Conservation (phyloP, 306 rosid genomes). For the Inga oerstediana region DNA sequence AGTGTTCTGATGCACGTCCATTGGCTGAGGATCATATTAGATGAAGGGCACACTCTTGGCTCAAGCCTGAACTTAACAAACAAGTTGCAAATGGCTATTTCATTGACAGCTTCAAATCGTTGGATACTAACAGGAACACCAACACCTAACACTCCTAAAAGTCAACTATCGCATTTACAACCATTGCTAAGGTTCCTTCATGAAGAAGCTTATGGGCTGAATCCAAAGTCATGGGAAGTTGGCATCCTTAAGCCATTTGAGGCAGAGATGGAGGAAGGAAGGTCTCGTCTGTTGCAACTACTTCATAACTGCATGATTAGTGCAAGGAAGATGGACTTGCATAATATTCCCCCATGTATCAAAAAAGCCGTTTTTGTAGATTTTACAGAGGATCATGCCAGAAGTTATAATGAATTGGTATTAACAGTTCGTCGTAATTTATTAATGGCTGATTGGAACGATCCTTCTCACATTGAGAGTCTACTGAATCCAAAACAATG, state of each 20-base stretch:
- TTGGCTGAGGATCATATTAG: conserved; percentile 92
- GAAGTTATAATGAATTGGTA: conserved; percentile 88
- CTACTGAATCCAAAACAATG: conserved; percentile 90
- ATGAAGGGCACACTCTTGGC: conserved; percentile 99
- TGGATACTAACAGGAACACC: conserved; percentile 99
- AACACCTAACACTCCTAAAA: conserved; percentile 94
- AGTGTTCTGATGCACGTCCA: conserved; percentile 85
- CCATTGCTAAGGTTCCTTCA: conserved; percentile 94
- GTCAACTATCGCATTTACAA: conserved; percentile 92
- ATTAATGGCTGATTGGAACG: conserved; percentile 98
- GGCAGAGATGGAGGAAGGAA: conserved; percentile 96
- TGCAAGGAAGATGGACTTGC: conserved; percentile 86
- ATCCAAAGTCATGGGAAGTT: conserved; percentile 93
- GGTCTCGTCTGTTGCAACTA: conserved; percentile 75
- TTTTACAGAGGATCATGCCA: conserved; percentile 86
- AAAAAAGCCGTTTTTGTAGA: conserved; percentile 66
- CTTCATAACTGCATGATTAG: conserved; percentile 87
- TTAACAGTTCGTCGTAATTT: conserved; percentile 92
- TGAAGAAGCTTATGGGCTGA: conserved; percentile 90
- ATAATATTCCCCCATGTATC: conserved; percentile 85
- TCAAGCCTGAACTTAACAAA: conserved; percentile 87
- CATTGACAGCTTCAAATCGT: conserved; percentile 87
- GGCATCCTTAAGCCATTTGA: conserved; percentile 96
- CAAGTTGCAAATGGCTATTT: conserved; percentile 96
- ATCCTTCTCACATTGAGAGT: conserved; percentile 95